phyloP scores from a whole-genome alignment of 1,284 basidiomycete genomes.

The Hemileia vastatrix region DNA sequence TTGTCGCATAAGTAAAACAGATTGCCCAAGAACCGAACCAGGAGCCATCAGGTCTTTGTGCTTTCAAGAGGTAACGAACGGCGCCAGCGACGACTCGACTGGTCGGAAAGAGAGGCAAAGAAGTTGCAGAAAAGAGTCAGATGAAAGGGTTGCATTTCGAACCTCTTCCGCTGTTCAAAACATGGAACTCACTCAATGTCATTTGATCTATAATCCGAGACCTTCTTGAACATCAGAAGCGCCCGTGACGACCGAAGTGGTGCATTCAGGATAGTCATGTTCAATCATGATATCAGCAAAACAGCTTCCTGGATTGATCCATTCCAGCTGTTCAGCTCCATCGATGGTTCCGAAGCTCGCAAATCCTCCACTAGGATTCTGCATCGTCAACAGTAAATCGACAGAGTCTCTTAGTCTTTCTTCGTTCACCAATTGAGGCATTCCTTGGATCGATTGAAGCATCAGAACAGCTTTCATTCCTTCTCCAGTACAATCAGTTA shows the following conservation, averaged over 20 bases:
- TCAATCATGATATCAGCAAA: no score
- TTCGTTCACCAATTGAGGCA: conserved; percentile 28
- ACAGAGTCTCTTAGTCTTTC: conserved; percentile 36
- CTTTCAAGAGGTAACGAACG: conserved; percentile 33
- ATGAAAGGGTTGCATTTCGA: neutral
- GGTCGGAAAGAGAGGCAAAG: neutral
- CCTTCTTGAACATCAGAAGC: conserved; percentile 30
- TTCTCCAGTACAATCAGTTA: conserved; percentile 43
- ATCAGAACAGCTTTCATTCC: conserved; percentile 41
- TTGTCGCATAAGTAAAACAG: conserved; percentile 42
- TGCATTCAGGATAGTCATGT: conserved; percentile 24
- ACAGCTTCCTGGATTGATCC: neutral
- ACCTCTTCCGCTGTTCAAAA: no score
- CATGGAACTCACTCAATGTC: conserved; percentile 30
- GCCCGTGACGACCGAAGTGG: no score
- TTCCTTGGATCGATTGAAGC: conserved; percentile 33
- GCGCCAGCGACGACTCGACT: conserved; percentile 21
- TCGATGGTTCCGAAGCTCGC: conserved; percentile 43
- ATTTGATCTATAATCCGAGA: conserved; percentile 31
- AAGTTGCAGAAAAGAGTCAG: neutral
- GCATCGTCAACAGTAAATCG: conserved; percentile 41
- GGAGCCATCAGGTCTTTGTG: conserved; percentile 37
- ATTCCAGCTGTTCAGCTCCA: conserved; percentile 29
- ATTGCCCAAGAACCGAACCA: conserved; percentile 44
- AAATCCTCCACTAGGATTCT: conserved; percentile 40